Evolutionary conservation across 2,329 filamentous ascomycete genomes (phyloP).

Genomic region (Colletotrichum lindemuthianum): DNA sequence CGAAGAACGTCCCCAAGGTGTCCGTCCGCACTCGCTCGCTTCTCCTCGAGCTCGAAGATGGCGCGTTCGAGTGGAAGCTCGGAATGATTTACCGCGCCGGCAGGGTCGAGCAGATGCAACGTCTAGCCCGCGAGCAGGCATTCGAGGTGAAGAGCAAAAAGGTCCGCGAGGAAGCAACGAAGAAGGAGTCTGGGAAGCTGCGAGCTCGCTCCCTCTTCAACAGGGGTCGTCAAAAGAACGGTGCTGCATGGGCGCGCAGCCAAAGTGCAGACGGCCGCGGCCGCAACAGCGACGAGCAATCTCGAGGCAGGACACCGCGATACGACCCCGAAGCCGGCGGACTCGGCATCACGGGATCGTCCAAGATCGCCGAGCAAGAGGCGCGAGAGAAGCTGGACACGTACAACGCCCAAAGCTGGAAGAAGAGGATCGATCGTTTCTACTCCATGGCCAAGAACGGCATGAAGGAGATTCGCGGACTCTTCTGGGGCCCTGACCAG

Average conservation of each 20-base stretch:
- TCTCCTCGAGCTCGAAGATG: constrained; percentile 93
- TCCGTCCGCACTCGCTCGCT: constrained; percentile 84
- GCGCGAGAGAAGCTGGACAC: constrained; percentile 79
- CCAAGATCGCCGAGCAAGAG: constrained; percentile 79
- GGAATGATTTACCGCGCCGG: constrained; percentile 93
- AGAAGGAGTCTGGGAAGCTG: constrained; percentile 61
- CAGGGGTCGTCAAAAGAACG: constrained; percentile 43
- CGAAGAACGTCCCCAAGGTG: constrained; percentile 87
- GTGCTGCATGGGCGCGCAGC: constrained; percentile 58
- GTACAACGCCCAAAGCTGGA: constrained; percentile 93
- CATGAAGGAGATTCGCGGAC: constrained; percentile 80
- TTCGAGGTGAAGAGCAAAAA: constrained; percentile 89
- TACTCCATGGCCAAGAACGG: constrained; percentile 74
- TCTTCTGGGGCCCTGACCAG: constrained; percentile 86
- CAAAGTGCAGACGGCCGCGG: constrained; percentile 64
- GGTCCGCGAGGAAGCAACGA: constrained; percentile 76
- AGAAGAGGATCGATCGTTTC: constrained; percentile 83
- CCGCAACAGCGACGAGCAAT: constrained; percentile 45
- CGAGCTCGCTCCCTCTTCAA: constrained; percentile 65
- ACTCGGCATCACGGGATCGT: constrained; percentile 73
- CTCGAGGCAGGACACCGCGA: constrained; percentile 59
- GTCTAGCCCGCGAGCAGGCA: constrained; percentile 88
- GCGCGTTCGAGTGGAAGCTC: constrained; percentile 96
- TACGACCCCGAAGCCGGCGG: constrained; percentile 86
- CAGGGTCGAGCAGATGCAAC: constrained; percentile 87